Conservation (phyloP, 768 basidiomycete species). For the Pisolithus orientalis region DNA sequence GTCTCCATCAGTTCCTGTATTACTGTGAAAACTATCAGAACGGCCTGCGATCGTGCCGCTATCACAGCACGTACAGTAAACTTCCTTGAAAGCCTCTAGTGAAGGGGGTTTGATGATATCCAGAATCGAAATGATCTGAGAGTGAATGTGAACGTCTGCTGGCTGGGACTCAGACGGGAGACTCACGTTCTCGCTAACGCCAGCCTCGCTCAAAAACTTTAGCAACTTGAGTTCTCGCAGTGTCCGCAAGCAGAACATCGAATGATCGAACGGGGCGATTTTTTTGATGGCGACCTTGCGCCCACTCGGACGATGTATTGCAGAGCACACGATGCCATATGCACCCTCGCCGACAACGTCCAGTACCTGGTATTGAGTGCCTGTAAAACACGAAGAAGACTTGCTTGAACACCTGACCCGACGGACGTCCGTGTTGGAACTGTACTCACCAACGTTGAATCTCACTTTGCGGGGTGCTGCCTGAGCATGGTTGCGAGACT, state of each 20-base stretch:
- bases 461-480: constrained; percentile 76
- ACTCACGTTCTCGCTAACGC: constrained; percentile 80
- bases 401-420: neutral
- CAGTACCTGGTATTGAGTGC: constrained; percentile 77
- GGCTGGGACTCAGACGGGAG: neutral
- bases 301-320: constrained; percentile 77
- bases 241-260: constrained; percentile 92
- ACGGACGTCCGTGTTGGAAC: neutral
- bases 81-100: constrained; percentile 82
- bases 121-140: constrained; percentile 80
- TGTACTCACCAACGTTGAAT: constrained; percentile 70
- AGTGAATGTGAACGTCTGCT: neutral
- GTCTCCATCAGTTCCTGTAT: constrained; percentile 94
- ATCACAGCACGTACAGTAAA: constrained; percentile 49
- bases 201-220: constrained; percentile 81
- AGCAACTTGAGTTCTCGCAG: constrained; percentile 79
- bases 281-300: constrained; percentile 97
- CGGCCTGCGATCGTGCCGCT: neutral
- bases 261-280: constrained; percentile 92
- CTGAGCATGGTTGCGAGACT: constrained; percentile 31
- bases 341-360: constrained; percentile 89
- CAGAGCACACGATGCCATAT: constrained; percentile 94
- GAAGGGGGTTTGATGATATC: constrained; percentile 82
- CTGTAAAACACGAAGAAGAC: constrained; percentile 24
- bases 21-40: constrained; percentile 38